Evolutionary conservation across 2,329 filamentous ascomycete genomes (phyloP).

Genomic region (Colletotrichum shisoi): DNA sequence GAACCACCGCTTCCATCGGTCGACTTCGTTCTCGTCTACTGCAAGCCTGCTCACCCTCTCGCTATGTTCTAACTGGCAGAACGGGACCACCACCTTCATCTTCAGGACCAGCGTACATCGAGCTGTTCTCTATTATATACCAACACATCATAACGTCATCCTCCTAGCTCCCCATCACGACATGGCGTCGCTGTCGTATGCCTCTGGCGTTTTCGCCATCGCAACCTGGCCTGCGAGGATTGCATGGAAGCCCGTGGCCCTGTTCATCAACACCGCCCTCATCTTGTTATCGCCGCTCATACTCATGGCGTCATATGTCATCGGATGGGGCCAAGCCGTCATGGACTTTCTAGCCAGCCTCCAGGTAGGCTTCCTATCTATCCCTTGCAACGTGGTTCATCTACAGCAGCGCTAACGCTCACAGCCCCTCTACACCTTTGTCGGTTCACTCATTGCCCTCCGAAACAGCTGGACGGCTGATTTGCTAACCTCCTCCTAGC

Average conservation of each 20-base stretch:
- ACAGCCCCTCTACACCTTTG: constrained; percentile 56
- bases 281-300: constrained; percentile 51
- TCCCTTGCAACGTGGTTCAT: constrained; percentile 24
- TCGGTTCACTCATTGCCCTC: constrained; percentile 42
- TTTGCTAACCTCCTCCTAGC: constrained; percentile 45
- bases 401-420: not conserved
- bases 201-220: constrained; percentile 35
- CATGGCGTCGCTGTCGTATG: constrained; percentile 30
- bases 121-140: constrained; percentile 4
- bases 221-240: constrained; percentile 47
- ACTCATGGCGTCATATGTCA: constrained; percentile 46
- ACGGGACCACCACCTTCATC: not conserved
- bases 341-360: constrained; percentile 47
- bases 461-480: constrained; percentile 42
- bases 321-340: constrained; percentile 41
- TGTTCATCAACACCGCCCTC: constrained; percentile 43
- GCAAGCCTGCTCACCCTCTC: not conserved
- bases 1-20: not conserved
- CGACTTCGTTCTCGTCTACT: not conserved
- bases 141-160: not conserved
- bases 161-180: not conserved
- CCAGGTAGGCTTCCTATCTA: constrained; percentile 46
- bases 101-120: not conserved
- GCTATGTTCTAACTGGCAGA: constrained; percentile 8
- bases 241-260: constrained; percentile 43